Percentiles rank a stretch among this genome's conserved stretches.
Evolutionary conservation across 2,329 filamentous ascomycete genomes (phyloP).

Genomic region (Exophiala phaeomuriformis): DNA sequence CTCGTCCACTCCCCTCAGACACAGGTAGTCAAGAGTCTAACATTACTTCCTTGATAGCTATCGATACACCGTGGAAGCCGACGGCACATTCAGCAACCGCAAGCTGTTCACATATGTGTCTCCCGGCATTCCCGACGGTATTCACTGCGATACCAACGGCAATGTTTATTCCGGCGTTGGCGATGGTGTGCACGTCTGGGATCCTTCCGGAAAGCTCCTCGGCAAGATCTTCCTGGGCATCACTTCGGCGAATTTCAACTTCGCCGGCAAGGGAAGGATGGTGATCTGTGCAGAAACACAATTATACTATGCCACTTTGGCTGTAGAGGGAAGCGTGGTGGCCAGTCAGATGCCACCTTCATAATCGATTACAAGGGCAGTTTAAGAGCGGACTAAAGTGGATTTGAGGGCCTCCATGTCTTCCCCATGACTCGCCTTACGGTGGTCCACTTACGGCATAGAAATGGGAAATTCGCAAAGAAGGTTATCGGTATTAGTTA

Average conservation of each 20-base stretch:
- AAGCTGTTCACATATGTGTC: conserved; percentile 48
- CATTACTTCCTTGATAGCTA: conserved; percentile 16
- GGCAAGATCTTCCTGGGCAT: conserved; percentile 47
- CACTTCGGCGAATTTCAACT: conserved; percentile 29
- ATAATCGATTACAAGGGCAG: neutral
- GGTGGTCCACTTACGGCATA: too few relatives aligned
- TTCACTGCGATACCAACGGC: conserved; percentile 47
- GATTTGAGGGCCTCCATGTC: too few relatives aligned
- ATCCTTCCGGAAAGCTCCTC: conserved; percentile 43
- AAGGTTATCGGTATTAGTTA: too few relatives aligned
- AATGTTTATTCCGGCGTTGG: conserved; percentile 52
- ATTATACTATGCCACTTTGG: conserved; percentile 20
- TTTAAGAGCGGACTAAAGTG: too few relatives aligned
- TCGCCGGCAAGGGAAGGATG: conserved; percentile 22
- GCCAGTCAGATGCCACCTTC: conserved; percentile 17
- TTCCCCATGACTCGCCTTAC: too few relatives aligned
- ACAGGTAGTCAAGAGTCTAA: neutral
- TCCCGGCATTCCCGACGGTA: conserved; percentile 41
- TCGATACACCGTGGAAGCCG: conserved; percentile 18
- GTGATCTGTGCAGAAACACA: conserved; percentile 22
- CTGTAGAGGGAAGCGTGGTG: conserved; percentile 16
- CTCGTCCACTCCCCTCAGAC: too few relatives aligned
- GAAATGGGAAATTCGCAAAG: too few relatives aligned
- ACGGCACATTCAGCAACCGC: conserved; percentile 34
- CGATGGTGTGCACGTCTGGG: conserved; percentile 52